These are phyloP conservation scores for Hypoxylon subgilvum DNA, from an alignment of 495 filamentous ascomycete species.

Conservation along the genomic window DNA sequence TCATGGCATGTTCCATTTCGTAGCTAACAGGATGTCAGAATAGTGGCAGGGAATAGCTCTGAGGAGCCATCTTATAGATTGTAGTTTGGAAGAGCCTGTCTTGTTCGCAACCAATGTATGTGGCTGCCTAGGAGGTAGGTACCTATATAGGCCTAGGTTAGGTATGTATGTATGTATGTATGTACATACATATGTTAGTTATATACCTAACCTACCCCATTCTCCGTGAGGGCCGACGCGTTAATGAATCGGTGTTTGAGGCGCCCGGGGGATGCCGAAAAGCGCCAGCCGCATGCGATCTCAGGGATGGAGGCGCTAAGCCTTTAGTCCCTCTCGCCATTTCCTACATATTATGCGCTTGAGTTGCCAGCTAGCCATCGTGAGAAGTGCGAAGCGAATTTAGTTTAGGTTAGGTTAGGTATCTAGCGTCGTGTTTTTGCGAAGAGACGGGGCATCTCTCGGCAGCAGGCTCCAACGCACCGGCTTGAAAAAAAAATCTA, in stretches of 20 bases:
- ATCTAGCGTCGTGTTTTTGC: slow-evolving; percentile 25
- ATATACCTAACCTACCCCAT: no score
- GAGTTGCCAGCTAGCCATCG: not conserved
- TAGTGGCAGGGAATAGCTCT: no score
- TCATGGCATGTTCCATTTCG: slow-evolving; percentile 20
- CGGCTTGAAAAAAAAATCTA: slow-evolving; percentile 10
- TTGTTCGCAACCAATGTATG: no score
- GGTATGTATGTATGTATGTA: no score
- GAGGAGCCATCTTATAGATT: no score
- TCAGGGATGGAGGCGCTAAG: slow-evolving; percentile 32
- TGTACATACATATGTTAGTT: no score
- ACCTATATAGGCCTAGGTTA: no score
- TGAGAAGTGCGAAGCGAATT: slow-evolving; percentile 10
- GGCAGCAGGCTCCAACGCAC: slow-evolving; percentile 12
- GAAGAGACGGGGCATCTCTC: slow-evolving; percentile 1
- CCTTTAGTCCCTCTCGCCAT: slow-evolving; percentile 25
- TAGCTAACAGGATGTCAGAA: not conserved
- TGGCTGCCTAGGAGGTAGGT: no score
- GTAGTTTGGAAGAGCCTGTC: no score
- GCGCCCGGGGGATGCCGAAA: slow-evolving; percentile 36
- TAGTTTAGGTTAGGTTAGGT: slow-evolving; percentile 32
- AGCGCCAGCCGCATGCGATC: slow-evolving; percentile 35
- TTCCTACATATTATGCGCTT: slow-evolving; percentile 1
- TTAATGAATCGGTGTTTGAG: slow-evolving; percentile 14
- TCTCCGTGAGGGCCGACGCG: slow-evolving; percentile 23